phyloP scores from a whole-genome alignment of 441 rosid genomes.

The Dalechampia spathulata region DNA sequence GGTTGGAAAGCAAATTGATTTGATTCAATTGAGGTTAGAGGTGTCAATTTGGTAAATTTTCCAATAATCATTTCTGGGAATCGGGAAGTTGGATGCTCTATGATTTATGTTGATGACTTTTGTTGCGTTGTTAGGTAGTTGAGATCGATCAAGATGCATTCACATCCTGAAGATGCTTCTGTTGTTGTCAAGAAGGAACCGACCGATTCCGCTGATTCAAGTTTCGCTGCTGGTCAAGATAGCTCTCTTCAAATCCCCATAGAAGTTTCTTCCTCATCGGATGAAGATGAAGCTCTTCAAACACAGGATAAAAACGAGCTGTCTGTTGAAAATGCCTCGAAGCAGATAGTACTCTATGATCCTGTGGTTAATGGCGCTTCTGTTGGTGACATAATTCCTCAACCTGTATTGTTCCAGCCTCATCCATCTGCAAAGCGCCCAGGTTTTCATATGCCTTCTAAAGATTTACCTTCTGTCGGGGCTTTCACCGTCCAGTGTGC shows the following conservation, averaged over 20 bases:
- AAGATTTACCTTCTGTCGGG: constrained; percentile 59
- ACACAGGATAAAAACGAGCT: constrained; percentile 21
- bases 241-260: constrained; percentile 18
- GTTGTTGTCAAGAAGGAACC: constrained; percentile 29
- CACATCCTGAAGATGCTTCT: constrained; percentile 24
- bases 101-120: neutral
- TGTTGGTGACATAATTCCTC: constrained; percentile 24
- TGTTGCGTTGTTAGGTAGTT: constrained; percentile 2
- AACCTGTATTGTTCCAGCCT: constrained; percentile 23
- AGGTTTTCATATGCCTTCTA: constrained; percentile 26
- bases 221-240: constrained; percentile 19
- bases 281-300: constrained; percentile 22
- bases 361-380: constrained; percentile 32
- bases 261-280: constrained; percentile 27
- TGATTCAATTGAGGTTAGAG: no score
- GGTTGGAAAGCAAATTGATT: no score
- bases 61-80: neutral
- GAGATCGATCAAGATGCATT: constrained; percentile 31
- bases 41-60: no score
- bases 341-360: constrained; percentile 65
- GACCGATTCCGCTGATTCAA: constrained; percentile 21
- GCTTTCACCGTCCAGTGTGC: constrained; percentile 93
- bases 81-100: neutral
- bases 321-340: constrained; percentile 27
- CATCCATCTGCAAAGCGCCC: constrained; percentile 20